These are phyloP conservation scores for Monilinia vaccinii-corymbosi DNA, from an alignment of 2,329 filamentous ascomycete genomes.

Conservation along the genomic window DNA sequence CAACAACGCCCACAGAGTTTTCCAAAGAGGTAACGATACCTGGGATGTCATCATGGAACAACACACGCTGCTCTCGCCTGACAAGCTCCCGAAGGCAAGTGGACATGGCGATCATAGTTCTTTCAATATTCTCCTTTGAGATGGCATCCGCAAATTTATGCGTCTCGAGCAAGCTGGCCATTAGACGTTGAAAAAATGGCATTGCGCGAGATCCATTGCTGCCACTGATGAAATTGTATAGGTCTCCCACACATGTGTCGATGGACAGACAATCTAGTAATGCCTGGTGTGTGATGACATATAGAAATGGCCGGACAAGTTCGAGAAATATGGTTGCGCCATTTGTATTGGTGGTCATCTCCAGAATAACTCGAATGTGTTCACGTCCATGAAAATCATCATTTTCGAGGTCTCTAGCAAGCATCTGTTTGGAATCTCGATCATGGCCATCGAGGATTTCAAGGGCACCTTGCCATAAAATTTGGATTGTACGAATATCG, in stretches of 20 bases:
- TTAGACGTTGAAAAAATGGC: not conserved
- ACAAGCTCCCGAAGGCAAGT: slow-evolving; percentile 4
- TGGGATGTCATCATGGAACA: not conserved
- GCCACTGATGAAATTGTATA: slow-evolving; percentile 7
- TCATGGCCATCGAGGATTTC: slow-evolving; percentile 13
- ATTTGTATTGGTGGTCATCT: not conserved
- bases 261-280: slow-evolving; percentile 3
- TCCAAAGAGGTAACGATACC: not conserved
- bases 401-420: slow-evolving; percentile 14
- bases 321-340: not conserved
- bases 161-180: not conserved
- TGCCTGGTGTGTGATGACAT: slow-evolving; percentile 4
- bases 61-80: not conserved
- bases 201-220: slow-evolving; percentile 7
- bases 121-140: not conserved
- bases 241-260: not conserved
- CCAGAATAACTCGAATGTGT: not conserved
- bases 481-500: slow-evolving; percentile 10
- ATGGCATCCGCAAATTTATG: not conserved
- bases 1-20: not conserved
- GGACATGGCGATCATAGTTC: not conserved
- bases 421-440: slow-evolving; percentile 13
- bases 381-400: not conserved
- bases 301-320: not conserved
- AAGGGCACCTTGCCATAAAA: slow-evolving; percentile 14